Evolutionary conservation across 2,329 filamentous ascomycete species (phyloP), one percentile per base, ranked within the genome.

Genomic region (Chaetomiaceae sp.): DNA sequence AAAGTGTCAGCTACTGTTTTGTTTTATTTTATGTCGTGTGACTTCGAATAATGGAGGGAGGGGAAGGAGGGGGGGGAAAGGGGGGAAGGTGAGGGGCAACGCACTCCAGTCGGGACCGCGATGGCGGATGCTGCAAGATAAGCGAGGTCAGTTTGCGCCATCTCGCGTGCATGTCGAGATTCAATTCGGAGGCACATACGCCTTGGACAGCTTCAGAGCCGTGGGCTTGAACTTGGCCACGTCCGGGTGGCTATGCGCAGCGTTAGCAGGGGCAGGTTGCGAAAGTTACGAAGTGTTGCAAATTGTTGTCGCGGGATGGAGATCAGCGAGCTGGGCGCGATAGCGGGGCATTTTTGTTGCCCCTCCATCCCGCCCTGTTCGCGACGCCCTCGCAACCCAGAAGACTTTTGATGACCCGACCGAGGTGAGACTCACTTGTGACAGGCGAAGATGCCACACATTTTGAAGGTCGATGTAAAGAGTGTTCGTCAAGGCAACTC

Each of bases 61-160:
- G 16, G 27, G 23, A 56, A 43, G 34, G 49, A 35, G 12, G 25
- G 25, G 25, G 25, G 25, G 25, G 6, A 33, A n/a, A 4, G 10
- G 14, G 30, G 30, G 30, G 30, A 10, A 25, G 44, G 55, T n/a
- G n/a, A n/a, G n/a, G n/a, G n/a, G n/a, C n/a, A n/a, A 82, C 87
- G 86, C 77, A 93, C 89, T 96, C 93, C 93, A 99, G 77, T 99
- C 93, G 65, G 93, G 93, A 63, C 93, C 93, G 72, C 93, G 86
- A 74, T 99, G 93, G 64, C 95, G 90, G 67, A 96, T 82, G 68
- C 89, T 95, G 69, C 62, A 58, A 64, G 58, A 61, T 57, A 58
- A 61, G 54, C 53, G 51, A 58, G 60, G 75, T 74, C 67, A 72
- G 69, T 70, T 68, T 68, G 60, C 60, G 51, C 48, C 48, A 54